These are phyloP conservation scores for Magnusiomyces suaveolens DNA, from an alignment of 1,139 yeast species.

Conservation along the genomic window DNA sequence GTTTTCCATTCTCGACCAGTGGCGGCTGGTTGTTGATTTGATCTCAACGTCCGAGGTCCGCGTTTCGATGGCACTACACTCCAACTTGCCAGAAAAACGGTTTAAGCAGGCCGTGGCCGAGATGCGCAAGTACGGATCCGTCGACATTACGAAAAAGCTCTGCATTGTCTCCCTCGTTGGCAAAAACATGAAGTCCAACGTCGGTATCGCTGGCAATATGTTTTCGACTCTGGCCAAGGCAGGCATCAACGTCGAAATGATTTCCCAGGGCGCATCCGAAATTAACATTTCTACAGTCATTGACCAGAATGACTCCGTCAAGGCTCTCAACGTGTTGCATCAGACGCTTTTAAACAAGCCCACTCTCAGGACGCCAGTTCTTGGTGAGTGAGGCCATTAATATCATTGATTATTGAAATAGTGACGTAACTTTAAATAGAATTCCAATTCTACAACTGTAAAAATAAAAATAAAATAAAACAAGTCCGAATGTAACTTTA, in stretches of 20 bases:
- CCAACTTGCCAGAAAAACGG: conserved; percentile 53
- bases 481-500: not conserved
- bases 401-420: too few species aligned
- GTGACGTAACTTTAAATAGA: too few species aligned
- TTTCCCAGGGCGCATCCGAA: conserved; percentile 96
- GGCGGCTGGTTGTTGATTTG: conserved; percentile 81
- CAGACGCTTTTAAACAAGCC: conserved; percentile 45
- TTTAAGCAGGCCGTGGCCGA: conserved; percentile 60
- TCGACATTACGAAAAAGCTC: conserved; percentile 79
- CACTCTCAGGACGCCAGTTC: not conserved
- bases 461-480: not conserved
- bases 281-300: conserved; percentile 94
- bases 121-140: conserved; percentile 70
- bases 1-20: conserved; percentile 75
- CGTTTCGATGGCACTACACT: conserved; percentile 84
- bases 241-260: conserved; percentile 90
- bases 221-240: conserved; percentile 90
- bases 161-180: conserved; percentile 92
- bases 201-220: conserved; percentile 97
- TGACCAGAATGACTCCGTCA: conserved; percentile 68
- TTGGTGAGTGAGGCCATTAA: too few species aligned
- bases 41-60: conserved; percentile 96
- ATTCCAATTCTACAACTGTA: too few species aligned
- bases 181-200: conserved; percentile 90
- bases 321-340: conserved; percentile 81